phyloP scores from a whole-genome alignment of 805 yeast species.

The Metschnikowia matae region DNA sequence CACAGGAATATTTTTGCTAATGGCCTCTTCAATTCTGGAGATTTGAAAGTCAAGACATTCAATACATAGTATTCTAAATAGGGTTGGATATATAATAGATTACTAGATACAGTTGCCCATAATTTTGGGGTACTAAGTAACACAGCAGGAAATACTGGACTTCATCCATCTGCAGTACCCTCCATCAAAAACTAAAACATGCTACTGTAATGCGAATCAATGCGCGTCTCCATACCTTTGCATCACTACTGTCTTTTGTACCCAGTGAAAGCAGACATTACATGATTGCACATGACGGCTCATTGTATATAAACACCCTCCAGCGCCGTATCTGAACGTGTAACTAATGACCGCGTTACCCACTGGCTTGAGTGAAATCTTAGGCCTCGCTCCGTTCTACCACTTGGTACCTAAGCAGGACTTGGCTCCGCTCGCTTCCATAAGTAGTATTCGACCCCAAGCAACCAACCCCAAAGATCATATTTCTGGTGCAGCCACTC shows the following conservation, averaged over 20 bases:
- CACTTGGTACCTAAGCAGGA: constrained; percentile 18
- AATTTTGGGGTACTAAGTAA: too few relatives aligned
- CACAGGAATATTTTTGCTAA: too few relatives aligned
- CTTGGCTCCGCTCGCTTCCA: constrained; percentile 14
- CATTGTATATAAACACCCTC: neutral
- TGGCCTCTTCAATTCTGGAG: neutral
- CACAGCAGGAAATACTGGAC: too few relatives aligned
- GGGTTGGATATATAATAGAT: too few relatives aligned
- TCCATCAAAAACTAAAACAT: neutral
- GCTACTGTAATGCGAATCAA: neutral
- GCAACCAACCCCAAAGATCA: constrained; percentile 5
- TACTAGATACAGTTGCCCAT: too few relatives aligned
- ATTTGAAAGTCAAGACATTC: neutral
- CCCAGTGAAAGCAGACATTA: neutral
- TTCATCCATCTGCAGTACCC: neutral
- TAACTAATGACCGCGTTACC: constrained; percentile 2
- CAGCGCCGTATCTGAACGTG: neutral
- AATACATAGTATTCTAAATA: neutral
- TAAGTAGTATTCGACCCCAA: constrained; percentile 10
- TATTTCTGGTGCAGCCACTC: constrained; percentile 5
- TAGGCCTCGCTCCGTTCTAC: constrained; percentile 13
- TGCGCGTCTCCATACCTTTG: neutral
- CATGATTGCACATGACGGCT: neutral
- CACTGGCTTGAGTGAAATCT: constrained; percentile 11
- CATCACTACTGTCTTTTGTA: neutral